A percentile compares a stretch with the other conserved stretches of the same genome.
phyloP scores from a whole-genome alignment of 106 monocot species.

The Iris macrosiphon region DNA sequence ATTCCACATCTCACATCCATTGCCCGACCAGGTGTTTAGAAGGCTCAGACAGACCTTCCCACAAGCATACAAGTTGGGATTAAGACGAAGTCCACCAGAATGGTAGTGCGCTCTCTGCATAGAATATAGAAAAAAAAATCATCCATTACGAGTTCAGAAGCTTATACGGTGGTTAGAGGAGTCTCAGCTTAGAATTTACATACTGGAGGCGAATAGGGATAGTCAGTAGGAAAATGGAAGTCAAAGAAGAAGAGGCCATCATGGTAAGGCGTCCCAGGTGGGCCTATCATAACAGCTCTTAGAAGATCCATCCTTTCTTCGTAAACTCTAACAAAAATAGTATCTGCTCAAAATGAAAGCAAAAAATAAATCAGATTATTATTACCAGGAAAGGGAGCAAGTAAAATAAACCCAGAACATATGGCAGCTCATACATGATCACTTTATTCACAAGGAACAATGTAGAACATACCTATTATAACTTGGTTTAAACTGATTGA shows the following conservation, averaged over 20 bases:
- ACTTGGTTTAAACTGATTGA: not conserved
- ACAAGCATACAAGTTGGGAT: slow-evolving; percentile 43
- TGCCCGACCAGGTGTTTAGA: slow-evolving; percentile 37
- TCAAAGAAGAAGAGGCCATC: slow-evolving; percentile 90
- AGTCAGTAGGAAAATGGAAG: slow-evolving; percentile 43
- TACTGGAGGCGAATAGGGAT: slow-evolving; percentile 73
- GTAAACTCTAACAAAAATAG: slow-evolving; percentile 59
- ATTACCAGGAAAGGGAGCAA: not conserved
- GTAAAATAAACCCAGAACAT: not conserved
- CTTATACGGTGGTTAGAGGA: not conserved
- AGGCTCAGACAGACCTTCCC: slow-evolving; percentile 53
- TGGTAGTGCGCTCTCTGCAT: slow-evolving; percentile 33
- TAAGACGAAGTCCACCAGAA: slow-evolving; percentile 41
- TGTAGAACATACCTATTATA: too few relatives aligned
- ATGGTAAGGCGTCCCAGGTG: slow-evolving; percentile 82
- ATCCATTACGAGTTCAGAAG: too few relatives aligned
- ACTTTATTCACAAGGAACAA: too few relatives aligned
- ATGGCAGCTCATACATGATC: too few relatives aligned
- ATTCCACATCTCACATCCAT: slow-evolving; percentile 42
- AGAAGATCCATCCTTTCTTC: slow-evolving; percentile 77
- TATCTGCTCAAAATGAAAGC: slow-evolving; percentile 29
- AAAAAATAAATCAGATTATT: not conserved
- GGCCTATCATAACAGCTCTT: slow-evolving; percentile 69
- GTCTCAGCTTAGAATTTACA: not conserved
- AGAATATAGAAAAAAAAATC: not conserved